Conservation (phyloP, 2,329 filamentous ascomycete species). For the Fusarium piperis region DNA sequence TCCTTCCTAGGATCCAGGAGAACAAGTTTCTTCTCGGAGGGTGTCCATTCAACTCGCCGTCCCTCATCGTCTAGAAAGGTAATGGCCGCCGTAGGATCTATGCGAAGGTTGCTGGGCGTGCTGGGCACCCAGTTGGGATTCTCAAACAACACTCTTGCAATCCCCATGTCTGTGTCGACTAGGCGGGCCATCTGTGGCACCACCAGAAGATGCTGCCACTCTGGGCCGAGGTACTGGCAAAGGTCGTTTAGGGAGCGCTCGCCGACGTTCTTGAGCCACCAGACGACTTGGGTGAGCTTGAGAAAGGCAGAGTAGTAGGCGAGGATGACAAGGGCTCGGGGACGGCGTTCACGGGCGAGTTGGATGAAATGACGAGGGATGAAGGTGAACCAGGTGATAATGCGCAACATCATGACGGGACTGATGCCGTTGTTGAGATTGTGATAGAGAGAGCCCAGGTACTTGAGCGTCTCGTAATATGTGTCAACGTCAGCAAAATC, state of each 20-base stretch:
- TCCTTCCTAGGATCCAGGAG: conserved; percentile 26
- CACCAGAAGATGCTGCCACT: conserved; percentile 54
- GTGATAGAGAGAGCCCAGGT: conserved; percentile 62
- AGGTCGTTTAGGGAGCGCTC: conserved; percentile 59
- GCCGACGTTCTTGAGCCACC: conserved; percentile 62
- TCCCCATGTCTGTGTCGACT: conserved; percentile 45
- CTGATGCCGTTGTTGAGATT: conserved; percentile 58
- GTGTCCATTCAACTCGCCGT: conserved; percentile 35
- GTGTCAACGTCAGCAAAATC: conserved; percentile 52
- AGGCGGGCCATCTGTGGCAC: conserved; percentile 53
- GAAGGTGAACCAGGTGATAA: conserved; percentile 65
- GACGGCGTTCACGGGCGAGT: conserved; percentile 52
- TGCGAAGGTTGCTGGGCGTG: conserved; percentile 11
- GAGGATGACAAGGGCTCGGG: conserved; percentile 61
- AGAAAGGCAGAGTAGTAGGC: conserved; percentile 63
- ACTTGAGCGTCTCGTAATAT: conserved; percentile 60
- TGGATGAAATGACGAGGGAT: conserved; percentile 56
- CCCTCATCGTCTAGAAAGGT: conserved; percentile 37
- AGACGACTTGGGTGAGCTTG: conserved; percentile 54
- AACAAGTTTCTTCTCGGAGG: conserved; percentile 32
- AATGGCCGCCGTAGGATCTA: conserved; percentile 28
- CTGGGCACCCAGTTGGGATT: conserved; percentile 54
- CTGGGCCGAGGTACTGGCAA: conserved; percentile 48
- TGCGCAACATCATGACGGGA: conserved; percentile 57
- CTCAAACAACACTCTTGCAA: conserved; percentile 55